Evolutionary conservation across 2,329 filamentous ascomycete species (phyloP).

Genomic region (Cercospora canescens): DNA sequence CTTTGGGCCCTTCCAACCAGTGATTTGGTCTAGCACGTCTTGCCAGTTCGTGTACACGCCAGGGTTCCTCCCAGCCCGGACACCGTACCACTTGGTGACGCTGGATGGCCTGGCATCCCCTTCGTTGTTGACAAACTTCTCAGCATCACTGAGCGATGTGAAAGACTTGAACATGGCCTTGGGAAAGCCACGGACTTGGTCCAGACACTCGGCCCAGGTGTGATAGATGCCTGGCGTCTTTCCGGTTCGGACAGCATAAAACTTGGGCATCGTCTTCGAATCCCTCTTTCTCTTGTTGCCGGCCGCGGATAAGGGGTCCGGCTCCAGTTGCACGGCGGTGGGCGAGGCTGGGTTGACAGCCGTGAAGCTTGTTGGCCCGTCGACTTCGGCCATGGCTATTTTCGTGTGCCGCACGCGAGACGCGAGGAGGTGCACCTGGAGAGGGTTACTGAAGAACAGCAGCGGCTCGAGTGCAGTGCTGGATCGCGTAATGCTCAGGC

Average conservation of each 20-base stretch:
- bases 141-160: conserved; percentile 69
- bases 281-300: conserved; percentile 59
- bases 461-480: conserved; percentile 6
- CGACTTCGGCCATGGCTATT: conserved; percentile 18
- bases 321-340: neutral
- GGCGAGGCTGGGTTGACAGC: conserved; percentile 25
- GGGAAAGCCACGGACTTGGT: conserved; percentile 61
- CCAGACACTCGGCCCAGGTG: conserved; percentile 62
- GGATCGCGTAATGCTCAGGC: conserved; percentile 2
- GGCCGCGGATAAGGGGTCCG: conserved; percentile 5
- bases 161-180: conserved; percentile 71
- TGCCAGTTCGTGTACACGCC: conserved; percentile 68
- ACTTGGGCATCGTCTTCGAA: conserved; percentile 49
- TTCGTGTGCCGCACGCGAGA: neutral
- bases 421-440: neutral
- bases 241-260: conserved; percentile 64
- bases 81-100: conserved; percentile 57
- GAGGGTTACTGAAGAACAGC: conserved; percentile 14
- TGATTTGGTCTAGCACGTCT: conserved; percentile 71
- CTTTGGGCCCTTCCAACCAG: conserved; percentile 66
- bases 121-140: conserved; percentile 69
- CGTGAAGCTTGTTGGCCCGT: conserved; percentile 36
- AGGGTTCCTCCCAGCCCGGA: conserved; percentile 58
- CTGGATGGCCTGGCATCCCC: conserved; percentile 20
- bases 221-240: conserved; percentile 63